A percentile compares a stretch with the other conserved stretches of the same genome.
Conservation (phyloP, 129 eudicot species). For the Cynara cardunculus region DNA sequence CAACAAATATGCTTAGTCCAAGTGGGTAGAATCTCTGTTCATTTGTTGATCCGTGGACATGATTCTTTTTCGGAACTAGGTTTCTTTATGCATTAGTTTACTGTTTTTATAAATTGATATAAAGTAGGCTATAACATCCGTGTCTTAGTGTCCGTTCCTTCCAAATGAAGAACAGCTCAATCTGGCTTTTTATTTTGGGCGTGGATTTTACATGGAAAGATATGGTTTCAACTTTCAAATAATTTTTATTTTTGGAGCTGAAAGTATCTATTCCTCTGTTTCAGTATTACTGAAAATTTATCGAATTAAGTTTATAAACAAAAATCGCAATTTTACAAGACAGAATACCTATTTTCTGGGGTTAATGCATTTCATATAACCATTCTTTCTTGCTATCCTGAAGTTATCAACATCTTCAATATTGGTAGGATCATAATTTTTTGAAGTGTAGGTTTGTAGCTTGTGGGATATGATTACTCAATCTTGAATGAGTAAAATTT, state of each 20-base stretch:
- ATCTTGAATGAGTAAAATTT: neutral
- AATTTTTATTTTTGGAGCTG: neutral
- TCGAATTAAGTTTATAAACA: neutral
- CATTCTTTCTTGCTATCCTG: neutral
- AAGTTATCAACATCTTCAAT: neutral
- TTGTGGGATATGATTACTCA: neutral
- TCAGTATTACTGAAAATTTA: neutral
- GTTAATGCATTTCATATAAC: neutral
- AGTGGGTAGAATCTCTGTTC: neutral
- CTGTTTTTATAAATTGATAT: neutral
- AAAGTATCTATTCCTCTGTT: neutral
- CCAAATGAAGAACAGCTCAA: neutral
- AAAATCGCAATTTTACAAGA: neutral
- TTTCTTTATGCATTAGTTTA: neutral
- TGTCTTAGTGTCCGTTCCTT: neutral
- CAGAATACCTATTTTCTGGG: neutral
- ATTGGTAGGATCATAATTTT: neutral
- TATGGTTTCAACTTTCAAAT: neutral
- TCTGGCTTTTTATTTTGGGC: neutral
- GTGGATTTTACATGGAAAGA: neutral
- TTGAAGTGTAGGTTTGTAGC: neutral
- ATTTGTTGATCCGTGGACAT: neutral
- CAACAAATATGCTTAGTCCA: neutral
- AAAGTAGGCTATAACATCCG: neutral
- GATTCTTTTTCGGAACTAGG: neutral